A percentile compares a stretch with the other conserved stretches of the same genome.
Evolutionary conservation across 176 grass and related monocot genomes (phyloP).

Genomic region (Avena atlantica): DNA sequence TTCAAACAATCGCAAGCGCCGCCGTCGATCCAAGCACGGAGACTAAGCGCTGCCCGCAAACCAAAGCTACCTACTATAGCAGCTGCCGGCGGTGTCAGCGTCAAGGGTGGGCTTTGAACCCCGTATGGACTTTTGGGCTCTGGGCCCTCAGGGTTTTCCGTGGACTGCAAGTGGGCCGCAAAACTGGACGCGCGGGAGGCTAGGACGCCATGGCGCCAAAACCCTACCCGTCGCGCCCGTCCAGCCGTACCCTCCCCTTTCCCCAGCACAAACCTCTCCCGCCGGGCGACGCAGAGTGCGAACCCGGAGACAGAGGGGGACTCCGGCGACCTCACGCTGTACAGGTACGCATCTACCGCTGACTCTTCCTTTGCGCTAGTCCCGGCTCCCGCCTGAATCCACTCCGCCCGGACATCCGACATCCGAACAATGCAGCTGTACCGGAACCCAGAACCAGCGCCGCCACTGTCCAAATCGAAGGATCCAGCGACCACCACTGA

Average conservation of each 20-base stretch:
- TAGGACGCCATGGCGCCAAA: slow-evolving; percentile 17
- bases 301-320: neutral
- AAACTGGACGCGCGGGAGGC: neutral
- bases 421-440: neutral
- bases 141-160: neutral
- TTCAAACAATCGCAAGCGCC: neutral
- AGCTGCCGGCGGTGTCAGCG: neutral
- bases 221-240: slow-evolving; percentile 12
- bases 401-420: neutral
- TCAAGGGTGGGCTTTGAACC: neutral
- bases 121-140: neutral
- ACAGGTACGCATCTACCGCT: neutral
- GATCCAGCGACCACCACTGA: neutral
- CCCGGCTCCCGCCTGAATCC: neutral
- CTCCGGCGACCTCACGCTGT: neutral
- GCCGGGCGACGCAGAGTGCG: neutral
- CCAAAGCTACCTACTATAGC: neutral
- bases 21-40: neutral
- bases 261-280: neutral
- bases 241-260: neutral
- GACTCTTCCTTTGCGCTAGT: neutral
- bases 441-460: neutral
- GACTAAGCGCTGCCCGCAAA: neutral
- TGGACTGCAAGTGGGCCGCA: neutral
- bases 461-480: neutral